phyloP scores from a whole-genome alignment of 2,329 filamentous ascomycete species.

The Ceratocystis ficicola region DNA sequence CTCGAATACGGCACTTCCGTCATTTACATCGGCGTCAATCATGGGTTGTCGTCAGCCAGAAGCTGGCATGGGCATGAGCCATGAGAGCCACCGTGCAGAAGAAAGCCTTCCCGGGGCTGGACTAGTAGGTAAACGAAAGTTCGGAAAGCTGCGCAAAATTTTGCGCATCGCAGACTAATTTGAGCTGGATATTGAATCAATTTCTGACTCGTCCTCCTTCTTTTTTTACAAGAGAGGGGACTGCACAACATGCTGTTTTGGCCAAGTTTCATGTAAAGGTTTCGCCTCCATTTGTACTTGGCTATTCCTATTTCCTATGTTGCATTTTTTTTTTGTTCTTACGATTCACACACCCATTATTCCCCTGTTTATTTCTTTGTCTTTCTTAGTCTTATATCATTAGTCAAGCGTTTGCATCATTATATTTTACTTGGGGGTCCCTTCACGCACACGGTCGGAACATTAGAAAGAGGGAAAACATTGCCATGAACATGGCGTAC shows the following conservation, averaged over 20 bases:
- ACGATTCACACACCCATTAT: slow-evolving; percentile 4
- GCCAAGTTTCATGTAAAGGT: background rate
- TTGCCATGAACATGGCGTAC: too few species aligned
- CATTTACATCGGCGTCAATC: slow-evolving; percentile 10
- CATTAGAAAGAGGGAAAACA: too few species aligned
- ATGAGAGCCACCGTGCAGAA: background rate
- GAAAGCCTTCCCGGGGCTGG: background rate
- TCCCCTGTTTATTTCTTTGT: slow-evolving; percentile 13
- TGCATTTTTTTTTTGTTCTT: slow-evolving; percentile 6
- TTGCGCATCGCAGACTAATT: slow-evolving; percentile 40
- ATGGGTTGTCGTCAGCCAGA: background rate
- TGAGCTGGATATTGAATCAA: background rate
- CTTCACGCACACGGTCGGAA: too few species aligned
- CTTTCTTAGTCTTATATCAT: slow-evolving; percentile 3
- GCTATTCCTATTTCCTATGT: background rate
- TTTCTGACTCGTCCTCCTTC: background rate
- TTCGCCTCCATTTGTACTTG: background rate
- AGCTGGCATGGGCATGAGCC: background rate
- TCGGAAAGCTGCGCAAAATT: slow-evolving; percentile 51
- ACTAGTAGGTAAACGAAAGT: slow-evolving; percentile 49
- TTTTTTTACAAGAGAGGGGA: slow-evolving; percentile 10
- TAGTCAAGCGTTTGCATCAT: slow-evolving; percentile 7
- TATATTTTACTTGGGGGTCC: background rate
- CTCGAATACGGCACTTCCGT: slow-evolving; percentile 12
- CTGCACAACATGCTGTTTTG: background rate